A percentile compares a stretch with the other conserved stretches of the same genome.
Evolutionary conservation across 2,329 filamentous ascomycete species (phyloP).

Genomic region (Akanthomyces uredinophilus): DNA sequence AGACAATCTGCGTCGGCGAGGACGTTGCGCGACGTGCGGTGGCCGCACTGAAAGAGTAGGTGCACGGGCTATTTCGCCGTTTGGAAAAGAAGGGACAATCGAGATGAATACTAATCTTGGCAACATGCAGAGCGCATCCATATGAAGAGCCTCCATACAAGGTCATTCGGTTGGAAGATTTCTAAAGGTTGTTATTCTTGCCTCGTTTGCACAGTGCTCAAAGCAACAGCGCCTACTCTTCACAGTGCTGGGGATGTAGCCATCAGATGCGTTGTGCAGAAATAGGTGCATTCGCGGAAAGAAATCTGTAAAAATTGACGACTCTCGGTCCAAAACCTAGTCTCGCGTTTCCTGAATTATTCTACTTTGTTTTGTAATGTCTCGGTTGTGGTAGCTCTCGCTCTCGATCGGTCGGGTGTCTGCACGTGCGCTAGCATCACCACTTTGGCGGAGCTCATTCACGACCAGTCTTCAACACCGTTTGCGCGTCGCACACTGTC

Average conservation of each 20-base stretch:
- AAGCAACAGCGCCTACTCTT: no score
- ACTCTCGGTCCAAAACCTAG: no score
- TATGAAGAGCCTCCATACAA: conserved; percentile 49
- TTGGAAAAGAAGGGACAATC: no score
- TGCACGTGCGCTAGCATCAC: conserved; percentile 10
- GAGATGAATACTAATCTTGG: background rate
- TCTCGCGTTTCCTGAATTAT: no score
- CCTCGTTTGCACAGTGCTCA: no score
- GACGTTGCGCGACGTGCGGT: conserved; percentile 54
- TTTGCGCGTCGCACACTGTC: background rate
- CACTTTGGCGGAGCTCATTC: conserved; percentile 7
- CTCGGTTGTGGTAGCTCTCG: background rate
- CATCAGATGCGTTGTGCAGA: no score
- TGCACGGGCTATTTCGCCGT: conserved; percentile 14
- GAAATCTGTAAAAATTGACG: no score
- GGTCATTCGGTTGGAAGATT: conserved; percentile 44
- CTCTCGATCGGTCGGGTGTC: background rate
- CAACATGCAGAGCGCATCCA: conserved; percentile 38
- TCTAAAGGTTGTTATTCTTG: conserved; percentile 24
- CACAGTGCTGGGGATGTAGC: no score
- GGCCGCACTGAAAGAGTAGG: conserved; percentile 59
- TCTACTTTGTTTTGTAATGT: background rate
- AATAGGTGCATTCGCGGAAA: no score
- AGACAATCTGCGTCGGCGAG: conserved; percentile 57
- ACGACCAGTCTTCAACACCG: background rate